Evolutionary conservation across 768 basidiomycete species (phyloP), one percentile per base, ranked within the genome.

Genomic region (Lentinula sp.): DNA sequence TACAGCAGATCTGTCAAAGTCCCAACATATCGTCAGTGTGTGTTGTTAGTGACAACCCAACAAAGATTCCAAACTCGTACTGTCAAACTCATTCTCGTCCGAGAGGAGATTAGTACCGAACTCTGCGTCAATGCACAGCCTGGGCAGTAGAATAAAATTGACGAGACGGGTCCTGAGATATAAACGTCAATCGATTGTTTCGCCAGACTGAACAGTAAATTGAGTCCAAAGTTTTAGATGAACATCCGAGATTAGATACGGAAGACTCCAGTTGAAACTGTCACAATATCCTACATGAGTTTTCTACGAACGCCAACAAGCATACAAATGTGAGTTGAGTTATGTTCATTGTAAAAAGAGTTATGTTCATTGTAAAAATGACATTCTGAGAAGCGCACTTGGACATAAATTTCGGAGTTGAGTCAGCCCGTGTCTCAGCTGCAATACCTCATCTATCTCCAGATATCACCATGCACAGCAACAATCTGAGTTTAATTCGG

Each of bases 91-190:
- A 37, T 52, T 18, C n/a, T 39, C 20, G 53, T 41, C 46, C 20
- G 36, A 54, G 53, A 18, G 7, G 53, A 41, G 20, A 54, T 54
- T 36, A 54, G 10, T 23, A 7, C 46, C 46, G 18, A 54, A 20
- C 35, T 56, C 55, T 43, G 55, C 55, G 55, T 37, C 41, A 39
- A 28, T 42, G 41, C 55, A 56, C 55, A 42, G 55, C 55, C 23
- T 56, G 28, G 28, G 28, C 28, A 28, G 28, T 28, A 3, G 28
- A 28, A 28, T 28, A 28, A 15, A 28, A 20, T 16, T 43, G 55
- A 33, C n/a, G 55, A 43, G 20, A 43, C 55, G 41, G 55, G 13
- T 41, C 37, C 37, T 5, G 23, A 10, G 36, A 53, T 56, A n/a
- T n/a, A 20, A 12, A 20, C 32, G 20, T 45, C 42, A 43, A 54